Evolutionary conservation across 805 yeast species (phyloP).

Genomic region (Cyberlindnera xylosilytica): DNA sequence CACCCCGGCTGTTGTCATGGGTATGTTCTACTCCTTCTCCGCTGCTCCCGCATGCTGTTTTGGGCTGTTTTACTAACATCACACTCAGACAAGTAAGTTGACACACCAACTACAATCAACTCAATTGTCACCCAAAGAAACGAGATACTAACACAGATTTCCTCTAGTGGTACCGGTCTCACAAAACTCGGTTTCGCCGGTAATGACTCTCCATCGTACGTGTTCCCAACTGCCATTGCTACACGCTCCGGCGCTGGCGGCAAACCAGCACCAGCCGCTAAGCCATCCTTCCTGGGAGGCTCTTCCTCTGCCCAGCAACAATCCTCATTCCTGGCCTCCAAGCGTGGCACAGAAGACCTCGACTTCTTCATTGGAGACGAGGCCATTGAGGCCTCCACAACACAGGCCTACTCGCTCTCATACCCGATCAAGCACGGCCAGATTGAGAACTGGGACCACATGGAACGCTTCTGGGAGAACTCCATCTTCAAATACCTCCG

Average conservation of each 20-base stretch:
- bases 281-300: conserved; percentile 40
- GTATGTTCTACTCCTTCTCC: conserved; percentile 44
- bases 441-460: conserved; percentile 98
- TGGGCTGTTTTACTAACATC: conserved; percentile 16
- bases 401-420: conserved; percentile 80
- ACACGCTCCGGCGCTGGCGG: conserved; percentile 54
- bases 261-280: conserved; percentile 42
- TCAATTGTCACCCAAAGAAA: conserved; percentile 1
- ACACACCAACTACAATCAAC: conserved; percentile 15
- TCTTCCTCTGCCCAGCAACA: conserved; percentile 17
- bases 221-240: conserved; percentile 92
- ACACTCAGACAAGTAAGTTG: conserved; percentile 23
- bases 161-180: conserved; percentile 88
- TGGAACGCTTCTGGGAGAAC: conserved; percentile 99
- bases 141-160: background rate
- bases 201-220: conserved; percentile 95
- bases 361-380: conserved; percentile 96
- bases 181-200: conserved; percentile 99
- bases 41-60: background rate
- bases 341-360: conserved; percentile 89
- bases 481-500: conserved; percentile 93
- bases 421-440: conserved; percentile 98
- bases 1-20: conserved; percentile 96
- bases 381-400: conserved; percentile 87
- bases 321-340: conserved; percentile 32